phyloP scores from a whole-genome alignment of 2,329 filamentous ascomycete species.

The Xylariaceae sp. region DNA sequence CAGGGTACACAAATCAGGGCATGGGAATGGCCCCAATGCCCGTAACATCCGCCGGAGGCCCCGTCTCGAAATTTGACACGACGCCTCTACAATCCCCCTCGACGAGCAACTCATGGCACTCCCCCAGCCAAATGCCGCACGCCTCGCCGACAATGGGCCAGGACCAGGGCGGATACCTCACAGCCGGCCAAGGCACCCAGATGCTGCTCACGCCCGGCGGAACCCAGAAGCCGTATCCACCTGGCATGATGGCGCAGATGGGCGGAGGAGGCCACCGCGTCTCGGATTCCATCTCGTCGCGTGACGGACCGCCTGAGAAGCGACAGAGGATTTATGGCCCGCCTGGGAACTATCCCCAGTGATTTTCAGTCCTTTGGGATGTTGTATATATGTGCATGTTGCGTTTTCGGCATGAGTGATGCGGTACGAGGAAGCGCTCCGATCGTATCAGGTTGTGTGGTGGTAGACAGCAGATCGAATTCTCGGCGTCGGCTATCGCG shows the following conservation, averaged over 20 bases:
- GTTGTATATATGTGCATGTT: too few species aligned
- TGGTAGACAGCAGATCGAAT: too few species aligned
- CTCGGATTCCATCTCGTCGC: conserved; percentile 30
- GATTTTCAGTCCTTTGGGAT: neutral
- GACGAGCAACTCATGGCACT: conserved; percentile 48
- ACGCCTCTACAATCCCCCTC: conserved; percentile 55
- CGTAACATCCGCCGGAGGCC: conserved; percentile 28
- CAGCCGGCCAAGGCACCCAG: conserved; percentile 38
- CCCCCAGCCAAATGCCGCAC: conserved; percentile 51
- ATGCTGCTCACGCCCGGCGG: conserved; percentile 40
- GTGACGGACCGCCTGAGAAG: conserved; percentile 49
- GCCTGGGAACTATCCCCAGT: conserved; percentile 36
- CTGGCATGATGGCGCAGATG: conserved; percentile 39
- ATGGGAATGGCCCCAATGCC: conserved; percentile 34
- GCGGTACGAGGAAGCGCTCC: too few species aligned
- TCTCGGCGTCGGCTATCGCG: too few species aligned
- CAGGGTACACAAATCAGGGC: conserved; percentile 32
- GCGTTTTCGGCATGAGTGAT: too few species aligned
- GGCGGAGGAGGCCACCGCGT: conserved; percentile 33
- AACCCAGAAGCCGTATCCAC: conserved; percentile 35
- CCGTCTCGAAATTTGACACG: conserved; percentile 50
- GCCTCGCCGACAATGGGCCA: conserved; percentile 48
- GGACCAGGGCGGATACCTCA: conserved; percentile 43
- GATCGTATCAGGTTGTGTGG: too few species aligned
- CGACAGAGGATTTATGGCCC: conserved; percentile 49